A percentile compares a stretch with the other conserved stretches of the same genome.
Conservation (phyloP, 2,329 filamentous ascomycete genomes). For the Zymoseptoria crescenta region DNA sequence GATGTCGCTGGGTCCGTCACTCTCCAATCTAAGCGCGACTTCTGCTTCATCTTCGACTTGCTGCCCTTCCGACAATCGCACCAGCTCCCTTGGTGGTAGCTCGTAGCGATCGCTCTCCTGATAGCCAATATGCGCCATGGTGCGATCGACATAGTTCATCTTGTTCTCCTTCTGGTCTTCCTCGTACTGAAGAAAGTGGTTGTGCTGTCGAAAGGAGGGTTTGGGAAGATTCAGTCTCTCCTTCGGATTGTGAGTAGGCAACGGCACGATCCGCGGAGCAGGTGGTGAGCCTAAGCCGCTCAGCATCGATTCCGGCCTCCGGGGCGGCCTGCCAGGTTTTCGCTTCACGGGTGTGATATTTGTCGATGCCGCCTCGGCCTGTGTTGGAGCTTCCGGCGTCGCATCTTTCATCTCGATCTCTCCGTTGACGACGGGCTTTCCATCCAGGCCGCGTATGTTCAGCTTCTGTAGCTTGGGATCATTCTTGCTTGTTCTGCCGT, state of each 20-base stretch:
- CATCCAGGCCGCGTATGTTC: conserved; percentile 13
- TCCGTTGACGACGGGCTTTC: conserved; percentile 15
- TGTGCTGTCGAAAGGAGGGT: conserved; percentile 67
- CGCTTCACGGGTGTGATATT: conserved; percentile 38
- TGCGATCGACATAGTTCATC: conserved; percentile 80
- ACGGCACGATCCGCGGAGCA: conserved; percentile 61
- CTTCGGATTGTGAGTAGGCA: conserved; percentile 70
- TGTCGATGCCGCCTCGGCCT: neutral
- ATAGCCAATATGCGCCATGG: conserved; percentile 92
- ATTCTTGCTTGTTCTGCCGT: conserved; percentile 49
- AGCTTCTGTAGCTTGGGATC: conserved; percentile 38
- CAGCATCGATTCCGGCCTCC: conserved; percentile 54
- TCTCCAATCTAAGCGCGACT: conserved; percentile 42
- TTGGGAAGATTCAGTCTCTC: conserved; percentile 71
- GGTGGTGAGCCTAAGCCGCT: conserved; percentile 52
- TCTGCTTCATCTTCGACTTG: conserved; percentile 58
- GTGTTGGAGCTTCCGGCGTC: conserved; percentile 9
- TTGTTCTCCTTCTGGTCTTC: conserved; percentile 77
- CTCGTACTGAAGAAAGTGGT: conserved; percentile 73
- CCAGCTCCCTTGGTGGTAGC: conserved; percentile 64
- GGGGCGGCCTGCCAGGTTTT: conserved; percentile 57
- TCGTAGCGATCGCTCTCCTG: conserved; percentile 89
- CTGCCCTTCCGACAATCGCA: conserved; percentile 54
- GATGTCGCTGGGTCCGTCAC: conserved; percentile 49
- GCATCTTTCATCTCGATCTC: conserved; percentile 23